Evolutionary conservation across 345 rosid species (phyloP).

Genomic region (Citrus australasica): DNA sequence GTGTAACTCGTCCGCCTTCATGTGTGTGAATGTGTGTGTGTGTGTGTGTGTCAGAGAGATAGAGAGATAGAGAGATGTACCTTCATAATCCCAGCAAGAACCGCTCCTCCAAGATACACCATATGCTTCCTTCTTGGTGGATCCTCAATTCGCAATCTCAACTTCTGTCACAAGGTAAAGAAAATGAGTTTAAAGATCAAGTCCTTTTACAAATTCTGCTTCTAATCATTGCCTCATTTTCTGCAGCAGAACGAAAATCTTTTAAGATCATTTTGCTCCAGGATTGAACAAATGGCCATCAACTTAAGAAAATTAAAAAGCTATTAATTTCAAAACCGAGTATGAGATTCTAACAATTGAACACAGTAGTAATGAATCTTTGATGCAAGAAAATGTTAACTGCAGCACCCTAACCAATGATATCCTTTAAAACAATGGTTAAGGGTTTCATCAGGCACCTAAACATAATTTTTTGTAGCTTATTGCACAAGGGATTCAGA

Average conservation of each 20-base stretch:
- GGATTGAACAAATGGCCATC: slow-evolving; percentile 2
- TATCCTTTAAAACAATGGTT: background rate
- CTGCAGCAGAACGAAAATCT: background rate
- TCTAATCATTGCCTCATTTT: background rate
- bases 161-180: slow-evolving; percentile 48
- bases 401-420: background rate
- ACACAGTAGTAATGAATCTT: background rate
- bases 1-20: background rate
- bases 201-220: slow-evolving; percentile 8
- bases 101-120: slow-evolving; percentile 98
- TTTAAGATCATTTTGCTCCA: background rate
- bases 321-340: background rate
- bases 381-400: background rate
- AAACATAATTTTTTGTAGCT: background rate
- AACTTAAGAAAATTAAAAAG: background rate
- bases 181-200: background rate
- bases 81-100: slow-evolving; percentile 99
- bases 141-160: slow-evolving; percentile 84
- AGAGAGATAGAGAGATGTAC: slow-evolving; percentile 30
- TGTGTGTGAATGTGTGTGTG: background rate
- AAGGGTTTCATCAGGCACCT: background rate
- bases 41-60: background rate
- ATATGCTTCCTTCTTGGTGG: slow-evolving; percentile 98
- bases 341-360: background rate
- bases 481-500: background rate